Evolutionary conservation across 139 green algal species (phyloP), one percentile per base, ranked within the genome.

Genomic region (Chlamydomonas sphaeroides): DNA sequence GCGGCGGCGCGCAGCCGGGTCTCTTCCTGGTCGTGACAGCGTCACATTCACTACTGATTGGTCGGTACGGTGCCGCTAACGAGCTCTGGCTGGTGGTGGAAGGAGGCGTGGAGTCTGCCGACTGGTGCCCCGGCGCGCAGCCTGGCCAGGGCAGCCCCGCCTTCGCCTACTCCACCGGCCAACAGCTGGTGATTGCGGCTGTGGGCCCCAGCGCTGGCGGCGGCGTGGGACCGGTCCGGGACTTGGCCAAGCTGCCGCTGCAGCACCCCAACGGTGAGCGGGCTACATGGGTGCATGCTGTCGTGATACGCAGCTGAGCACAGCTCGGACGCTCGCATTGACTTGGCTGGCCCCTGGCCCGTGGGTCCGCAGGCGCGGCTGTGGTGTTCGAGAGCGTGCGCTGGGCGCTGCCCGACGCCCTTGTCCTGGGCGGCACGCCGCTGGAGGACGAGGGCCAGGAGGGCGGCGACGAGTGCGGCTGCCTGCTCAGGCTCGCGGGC

Each of bases 351-450:
- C n/a, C n/a, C n/a, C n/a, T n/a, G n/a, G n/a, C n/a, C n/a, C n/a
- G n/a, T n/a, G n/a, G n/a, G n/a, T n/a, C n/a, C 3, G 35, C 35
- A 35, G 74, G 62, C 3, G 28, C 59, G 2, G 33, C 14, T 10
- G 59, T 48, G 6, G 49, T 75, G 28, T 74, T 84, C 30, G 77
- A 84, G 77, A 84, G 65, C 63, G 48, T 75, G 48, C 36, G 48
- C 3, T 84, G 77, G 77, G 18, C 68, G 48, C 36, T 74, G 48
- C 35, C 49, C 8, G 49, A 66, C 45, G 3, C 65, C n/a, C 23
- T 84, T 0, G 14, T 75, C 28, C 63, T 84, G 65, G 63, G 65
- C 25, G 77, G 30, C 36, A 68, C 48, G 5, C 65, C 42, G 28
- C 0, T 84, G 48, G 63, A 41, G 17, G 76, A 36, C 20, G 42